Conservation (phyloP, 2,329 filamentous ascomycete species). For the Periglandula ipomoeae region DNA sequence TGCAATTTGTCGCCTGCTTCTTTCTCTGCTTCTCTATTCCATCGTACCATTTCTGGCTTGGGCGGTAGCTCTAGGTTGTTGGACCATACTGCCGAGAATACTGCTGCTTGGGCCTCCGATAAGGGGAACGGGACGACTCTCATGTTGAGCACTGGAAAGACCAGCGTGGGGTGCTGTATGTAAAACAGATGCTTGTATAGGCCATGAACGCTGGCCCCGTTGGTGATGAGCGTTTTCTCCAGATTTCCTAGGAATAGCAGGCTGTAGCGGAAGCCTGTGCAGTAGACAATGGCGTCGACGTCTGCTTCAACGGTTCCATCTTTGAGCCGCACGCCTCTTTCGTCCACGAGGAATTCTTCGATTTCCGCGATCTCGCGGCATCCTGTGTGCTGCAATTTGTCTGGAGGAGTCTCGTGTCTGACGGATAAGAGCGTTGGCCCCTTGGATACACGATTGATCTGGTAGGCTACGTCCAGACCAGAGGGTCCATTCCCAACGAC, state of each 20-base stretch:
- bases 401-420: conserved; percentile 38
- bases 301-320: conserved; percentile 55
- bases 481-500: conserved; percentile 80
- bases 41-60: conserved; percentile 53
- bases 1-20: conserved; percentile 24
- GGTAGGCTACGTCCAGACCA: conserved; percentile 71
- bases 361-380: conserved; percentile 50
- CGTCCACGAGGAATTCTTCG: conserved; percentile 41
- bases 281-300: conserved; percentile 74
- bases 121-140: conserved; percentile 84
- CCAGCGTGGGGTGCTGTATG: conserved; percentile 65
- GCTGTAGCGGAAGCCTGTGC: conserved; percentile 82
- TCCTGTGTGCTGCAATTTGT: conserved; percentile 33
- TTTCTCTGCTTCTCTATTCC: conserved; percentile 56
- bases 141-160: conserved; percentile 66
- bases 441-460: conserved; percentile 56
- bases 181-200: conserved; percentile 76
- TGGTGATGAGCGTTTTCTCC: conserved; percentile 46
- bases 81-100: conserved; percentile 69
- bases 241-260: conserved; percentile 59
- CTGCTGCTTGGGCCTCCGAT: conserved; percentile 68
- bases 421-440: conserved; percentile 57
- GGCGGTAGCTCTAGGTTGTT: conserved; percentile 58
- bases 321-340: conserved; percentile 55
- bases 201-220: conserved; percentile 60